Base-by-base conservation (phyloP, 2,329 filamentous ascomycete species). In the Chrysosporium keratinophilum region DNA sequence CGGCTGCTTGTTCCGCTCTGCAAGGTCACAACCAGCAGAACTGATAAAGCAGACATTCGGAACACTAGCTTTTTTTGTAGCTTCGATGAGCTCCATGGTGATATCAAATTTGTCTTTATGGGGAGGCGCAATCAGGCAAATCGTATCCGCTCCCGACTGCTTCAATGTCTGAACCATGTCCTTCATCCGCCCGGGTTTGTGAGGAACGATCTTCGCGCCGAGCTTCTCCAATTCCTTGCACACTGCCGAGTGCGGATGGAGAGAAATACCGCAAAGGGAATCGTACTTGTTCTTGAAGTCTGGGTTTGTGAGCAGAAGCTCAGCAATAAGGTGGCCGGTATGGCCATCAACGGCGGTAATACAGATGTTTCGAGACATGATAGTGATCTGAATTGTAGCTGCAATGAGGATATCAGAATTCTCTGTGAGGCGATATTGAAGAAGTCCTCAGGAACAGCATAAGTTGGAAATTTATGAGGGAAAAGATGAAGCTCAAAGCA, bases 271-370 rank as follows among this genome's bases (percentile, higher is more conserved):
- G 23, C 64, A 67, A 39, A 79, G 62, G 11, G 67, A 69, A 57
- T 66, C 63, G 57, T 76, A 61, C 53, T 73, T 69, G 19, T 63
- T 63, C 14, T 65, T 67, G 65, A 78, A 78, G 19, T 69, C 64
- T 6, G 60, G 58, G 31, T 75, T 60, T 19, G 67, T 72, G 45
- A 78, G 69, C 41, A 78, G 67, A 5, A 77, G 67, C 58, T 78
- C 74, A 39, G 74, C 72, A 58, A 78, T 77, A 54, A 73, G 64
- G 57, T 75, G 77, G 57, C 75, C 76, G 3, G 74, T 78, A 53
- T 78, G 68, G 60, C 76, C 76, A 42, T 78, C 76, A 11, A 70
- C 67, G 33, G 75, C 70, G 1, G 74, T 76, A 60, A 78, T 67
- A 59, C 71, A 74, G 50, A 78, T 58, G 50, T 76, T 76, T 57